Evolutionary conservation across 352 stramenopile species (phyloP).

Genomic region (Plasmopara muralis): DNA sequence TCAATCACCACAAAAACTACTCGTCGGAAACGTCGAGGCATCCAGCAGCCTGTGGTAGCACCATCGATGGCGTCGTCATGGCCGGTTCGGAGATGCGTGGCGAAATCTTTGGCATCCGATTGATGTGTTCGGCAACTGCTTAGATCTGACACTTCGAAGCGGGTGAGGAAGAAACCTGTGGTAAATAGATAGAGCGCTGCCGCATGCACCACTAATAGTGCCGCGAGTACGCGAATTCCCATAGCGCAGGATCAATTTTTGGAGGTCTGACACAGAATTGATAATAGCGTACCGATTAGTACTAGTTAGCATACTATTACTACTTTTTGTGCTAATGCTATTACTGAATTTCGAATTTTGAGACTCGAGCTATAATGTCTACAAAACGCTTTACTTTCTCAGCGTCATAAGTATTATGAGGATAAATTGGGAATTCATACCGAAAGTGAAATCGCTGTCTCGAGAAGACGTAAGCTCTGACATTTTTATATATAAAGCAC

Average conservation of each 20-base stretch:
- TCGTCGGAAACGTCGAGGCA: slow-evolving; percentile 61
- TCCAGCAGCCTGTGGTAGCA: slow-evolving; percentile 45
- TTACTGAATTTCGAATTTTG: too few species aligned
- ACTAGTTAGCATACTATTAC: too few species aligned
- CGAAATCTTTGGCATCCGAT: slow-evolving; percentile 24
- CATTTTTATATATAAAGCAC: too few species aligned
- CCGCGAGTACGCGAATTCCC: slow-evolving; percentile 19
- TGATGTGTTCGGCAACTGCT: slow-evolving; percentile 37
- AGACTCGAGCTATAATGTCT: too few species aligned
- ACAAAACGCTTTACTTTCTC: too few species aligned
- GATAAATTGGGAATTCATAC: too few species aligned
- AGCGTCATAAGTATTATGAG: too few species aligned
- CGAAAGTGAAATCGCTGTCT: too few species aligned
- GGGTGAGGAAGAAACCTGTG: slow-evolving; percentile 85
- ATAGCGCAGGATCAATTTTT: slow-evolving; percentile 6
- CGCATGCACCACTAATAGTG: slow-evolving; percentile 40
- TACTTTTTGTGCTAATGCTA: too few species aligned
- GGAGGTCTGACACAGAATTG: too few species aligned
- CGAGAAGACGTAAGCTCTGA: too few species aligned
- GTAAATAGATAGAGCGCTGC: slow-evolving; percentile 77
- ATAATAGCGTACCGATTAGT: too few species aligned
- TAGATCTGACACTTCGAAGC: slow-evolving; percentile 72
- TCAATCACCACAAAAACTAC: slow-evolving; percentile 95
- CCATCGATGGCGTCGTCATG: slow-evolving; percentile 5
- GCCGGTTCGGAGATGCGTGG: slow-evolving; percentile 7